These are phyloP conservation scores for Pseudotsuga menziesii DNA, from an alignment of 75 land plant genomes.

Conservation along the genomic window DNA sequence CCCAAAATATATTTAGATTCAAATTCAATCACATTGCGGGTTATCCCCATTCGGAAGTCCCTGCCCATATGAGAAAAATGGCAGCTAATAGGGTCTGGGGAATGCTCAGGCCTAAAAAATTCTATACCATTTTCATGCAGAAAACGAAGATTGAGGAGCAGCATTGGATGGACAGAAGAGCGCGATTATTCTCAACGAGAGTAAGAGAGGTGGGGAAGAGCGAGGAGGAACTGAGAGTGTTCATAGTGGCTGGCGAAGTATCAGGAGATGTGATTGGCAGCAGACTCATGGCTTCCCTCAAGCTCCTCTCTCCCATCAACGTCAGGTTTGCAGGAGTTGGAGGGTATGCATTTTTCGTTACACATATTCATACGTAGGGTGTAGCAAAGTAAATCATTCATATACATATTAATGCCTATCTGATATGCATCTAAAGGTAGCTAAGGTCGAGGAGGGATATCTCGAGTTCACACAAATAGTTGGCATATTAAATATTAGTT, in stretches of 20 bases:
- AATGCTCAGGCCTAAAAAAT: not conserved
- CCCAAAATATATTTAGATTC: too few relatives aligned
- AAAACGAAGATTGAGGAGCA: not conserved
- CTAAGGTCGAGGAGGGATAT: too few relatives aligned
- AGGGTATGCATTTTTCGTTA: slow-evolving; percentile 44
- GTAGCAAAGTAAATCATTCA: not conserved
- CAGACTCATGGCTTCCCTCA: slow-evolving; percentile 78
- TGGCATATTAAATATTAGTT: too few relatives aligned
- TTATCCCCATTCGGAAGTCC: not conserved
- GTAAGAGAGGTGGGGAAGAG: slow-evolving; percentile 29
- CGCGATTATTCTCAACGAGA: slow-evolving; percentile 5
- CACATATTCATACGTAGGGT: not conserved
- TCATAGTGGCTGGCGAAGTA: slow-evolving; percentile 87
- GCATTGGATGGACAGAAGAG: not conserved
- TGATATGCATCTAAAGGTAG: too few relatives aligned
- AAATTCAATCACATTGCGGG: too few relatives aligned
- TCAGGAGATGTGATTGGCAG: slow-evolving; percentile 82
- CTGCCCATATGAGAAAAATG: not conserved
- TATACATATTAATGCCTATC: too few relatives aligned
- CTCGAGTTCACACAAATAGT: too few relatives aligned
- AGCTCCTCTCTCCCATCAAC: slow-evolving; percentile 56
- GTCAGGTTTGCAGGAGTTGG: slow-evolving; percentile 82
- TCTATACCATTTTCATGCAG: not conserved
- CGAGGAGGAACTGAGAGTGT: slow-evolving; percentile 78
- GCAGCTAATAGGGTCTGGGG: not conserved